A percentile compares a stretch with the other conserved stretches of the same genome.
phyloP scores from a whole-genome alignment of 139 green algal genomes.

The Penium margaritaceum region DNA sequence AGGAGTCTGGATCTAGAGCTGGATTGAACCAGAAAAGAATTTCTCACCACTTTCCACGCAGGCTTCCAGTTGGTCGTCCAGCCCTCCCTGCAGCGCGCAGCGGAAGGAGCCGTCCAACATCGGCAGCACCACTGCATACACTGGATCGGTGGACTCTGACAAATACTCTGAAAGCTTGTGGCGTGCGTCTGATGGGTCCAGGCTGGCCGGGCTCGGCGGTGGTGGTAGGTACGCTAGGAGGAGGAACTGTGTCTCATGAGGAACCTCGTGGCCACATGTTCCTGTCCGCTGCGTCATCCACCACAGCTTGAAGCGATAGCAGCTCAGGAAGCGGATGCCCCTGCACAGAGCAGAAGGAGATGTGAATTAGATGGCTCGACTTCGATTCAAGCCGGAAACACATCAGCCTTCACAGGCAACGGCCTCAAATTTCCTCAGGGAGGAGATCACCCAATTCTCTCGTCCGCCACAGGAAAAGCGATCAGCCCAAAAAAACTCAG shows the following conservation, averaged over 20 bases:
- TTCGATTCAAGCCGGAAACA: too few species aligned
- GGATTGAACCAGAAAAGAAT: too few species aligned
- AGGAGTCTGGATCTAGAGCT: too few species aligned
- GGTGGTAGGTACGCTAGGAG: too few species aligned
- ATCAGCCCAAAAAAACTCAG: too few species aligned
- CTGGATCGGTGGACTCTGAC: neutral
- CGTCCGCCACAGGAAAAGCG: too few species aligned
- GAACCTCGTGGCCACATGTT: neutral
- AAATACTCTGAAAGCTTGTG: slow-evolving; percentile 1
- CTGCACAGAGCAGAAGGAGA: slow-evolving; percentile 13
- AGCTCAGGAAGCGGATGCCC: slow-evolving; percentile 12
- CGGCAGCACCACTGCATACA: slow-evolving; percentile 13
- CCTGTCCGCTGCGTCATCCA: slow-evolving; percentile 28
- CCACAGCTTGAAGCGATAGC: slow-evolving; percentile 35
- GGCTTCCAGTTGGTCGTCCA: slow-evolving; percentile 10
- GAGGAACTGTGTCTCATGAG: slow-evolving; percentile 33
- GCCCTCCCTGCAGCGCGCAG: slow-evolving; percentile 1
- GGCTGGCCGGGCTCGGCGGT: too few species aligned
- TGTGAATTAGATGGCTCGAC: neutral
- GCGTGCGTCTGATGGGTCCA: too few species aligned
- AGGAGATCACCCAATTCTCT: too few species aligned
- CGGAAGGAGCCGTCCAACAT: slow-evolving; percentile 21
- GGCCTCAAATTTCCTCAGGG: neutral
- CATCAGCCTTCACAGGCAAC: neutral
- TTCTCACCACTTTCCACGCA: slow-evolving; percentile 12